Evolutionary conservation across 1,284 basidiomycete species (phyloP), one percentile per base, ranked within the genome.

Genomic region (Irpex sp.): DNA sequence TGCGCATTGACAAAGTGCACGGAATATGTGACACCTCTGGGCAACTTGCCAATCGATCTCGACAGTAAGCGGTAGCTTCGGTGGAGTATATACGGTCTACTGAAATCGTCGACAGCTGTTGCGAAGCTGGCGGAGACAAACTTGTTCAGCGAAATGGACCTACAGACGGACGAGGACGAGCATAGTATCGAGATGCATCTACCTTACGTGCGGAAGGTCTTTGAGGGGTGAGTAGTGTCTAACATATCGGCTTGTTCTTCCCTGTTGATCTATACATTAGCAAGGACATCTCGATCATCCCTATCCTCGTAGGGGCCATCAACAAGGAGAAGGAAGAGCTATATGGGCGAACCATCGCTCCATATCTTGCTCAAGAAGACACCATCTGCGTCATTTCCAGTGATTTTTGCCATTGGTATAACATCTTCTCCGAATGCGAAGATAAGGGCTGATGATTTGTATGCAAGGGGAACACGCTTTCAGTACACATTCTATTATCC

Each of bases 161-260:
- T 81, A 1, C 70, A 77, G 0, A 87, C 86, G 1, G 97, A 99
- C 72, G 94, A 97, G 74, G 93, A 92, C 48, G 97, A 99, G 71
- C 97, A 99, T 75, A 96, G 93, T 72, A 88, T 99, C 60, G 97
- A 99, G 78, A 97, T 99, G 94, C 96, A 98, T 70, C 81, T 97
- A 11, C 96, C 96, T 2, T 98, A 97, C 74, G 82, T 99, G 44
- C 85, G 92, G 60, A 94, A 96, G 74, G 79, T 93, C 7, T 98
- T 98, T 68, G 80, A 91, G 73, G 85, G 85, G 93, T 94, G 49
- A 19, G 70, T 68, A 80, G 75, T n/a, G 13, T 26, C 19, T 55
- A 21, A 36, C 26, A 26, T 36, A 13, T 9, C 34, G 26, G 21
- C 4, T 15, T 19, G 15, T 17, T 19, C 11, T 11, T 57, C 5